These are phyloP conservation scores for Penicillium chermesinum DNA, from an alignment of 495 filamentous ascomycete genomes.

Conservation along the genomic window DNA sequence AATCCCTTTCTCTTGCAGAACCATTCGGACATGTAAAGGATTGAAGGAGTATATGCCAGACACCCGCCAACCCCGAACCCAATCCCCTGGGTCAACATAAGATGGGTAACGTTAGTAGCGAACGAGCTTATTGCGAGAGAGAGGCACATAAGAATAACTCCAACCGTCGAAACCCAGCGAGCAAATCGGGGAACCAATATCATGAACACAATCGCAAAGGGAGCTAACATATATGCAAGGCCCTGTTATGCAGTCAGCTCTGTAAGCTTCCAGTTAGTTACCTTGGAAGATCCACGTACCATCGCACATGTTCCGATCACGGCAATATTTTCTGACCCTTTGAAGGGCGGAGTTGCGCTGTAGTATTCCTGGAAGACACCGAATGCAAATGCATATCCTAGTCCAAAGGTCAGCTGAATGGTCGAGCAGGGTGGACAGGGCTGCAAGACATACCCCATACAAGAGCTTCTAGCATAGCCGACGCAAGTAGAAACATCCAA, in stretches of 20 bases:
- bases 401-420: neutral
- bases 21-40: slow-evolving; percentile 50
- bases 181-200: slow-evolving; percentile 21
- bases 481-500: slow-evolving; percentile 58
- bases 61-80: slow-evolving; percentile 42
- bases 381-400: slow-evolving; percentile 61
- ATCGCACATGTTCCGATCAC: slow-evolving; percentile 43
- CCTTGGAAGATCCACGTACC: slow-evolving; percentile 15
- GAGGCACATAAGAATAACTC: slow-evolving; percentile 36
- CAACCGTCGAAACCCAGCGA: slow-evolving; percentile 32
- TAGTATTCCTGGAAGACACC: slow-evolving; percentile 59
- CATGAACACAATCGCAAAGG: slow-evolving; percentile 30
- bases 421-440: neutral
- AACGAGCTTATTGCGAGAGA: slow-evolving; percentile 43
- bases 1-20: slow-evolving; percentile 43
- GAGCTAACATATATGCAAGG: slow-evolving; percentile 43
- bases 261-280: neutral
- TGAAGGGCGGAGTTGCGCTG: slow-evolving; percentile 41
- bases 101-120: slow-evolving; percentile 35
- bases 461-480: slow-evolving; percentile 56
- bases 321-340: slow-evolving; percentile 34
- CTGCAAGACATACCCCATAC: slow-evolving; percentile 51
- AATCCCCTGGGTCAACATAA: slow-evolving; percentile 47
- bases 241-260: neutral
- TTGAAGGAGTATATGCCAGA: slow-evolving; percentile 41